Evolutionary conservation across 106 monocot genomes (phyloP), one percentile per base, ranked within the genome.

Genomic region (Platanthera zijinensis): DNA sequence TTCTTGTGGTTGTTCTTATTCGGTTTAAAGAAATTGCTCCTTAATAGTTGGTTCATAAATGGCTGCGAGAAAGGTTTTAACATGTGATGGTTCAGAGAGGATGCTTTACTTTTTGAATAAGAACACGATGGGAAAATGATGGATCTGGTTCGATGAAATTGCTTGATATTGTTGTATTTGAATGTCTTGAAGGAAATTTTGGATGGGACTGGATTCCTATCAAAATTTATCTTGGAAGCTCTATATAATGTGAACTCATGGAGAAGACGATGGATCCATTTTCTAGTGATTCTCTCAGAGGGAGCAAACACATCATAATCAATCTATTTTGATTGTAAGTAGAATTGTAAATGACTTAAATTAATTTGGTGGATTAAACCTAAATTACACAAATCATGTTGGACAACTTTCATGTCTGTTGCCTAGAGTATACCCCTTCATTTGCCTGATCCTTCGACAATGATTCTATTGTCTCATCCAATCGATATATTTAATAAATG

Each of bases 1-100:
- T 72, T 17, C 51, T 72, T 72, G 13, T 72, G 50, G 11, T 19
- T 50, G 7, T 50, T 72, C 50, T 72, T n/a, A 69, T 69, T 70
- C 30, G 17, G 14, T 70, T 70, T 17, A 48, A 69, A 47, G 69
- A 45, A 47, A 46, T 45, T 47, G 13, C 69, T 47, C 13, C 69
- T 69, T 47, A 15, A 39, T 12, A 32, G 7, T 47, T 69, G 46
- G 45, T 69, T 69, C 45, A 4, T 46, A 15, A 46, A 13, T 69
- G 14, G 39, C 46, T 9, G 39, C 45, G 47, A 15, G 3, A 69
- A 69, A 46, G 10, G 45, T 68, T 46, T 3, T 13, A 13, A 68
- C 18, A 49, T 9, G 17, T 17, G 6, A 48, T 48, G 8, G 30
- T 8, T 17, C 17, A 71, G 6, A 17, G 48, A 70, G 7, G 6